Percentiles rank a stretch among this genome's conserved stretches.
phyloP scores from a whole-genome alignment of 1,139 yeast species.

The Scheffersomyces insectosa region DNA sequence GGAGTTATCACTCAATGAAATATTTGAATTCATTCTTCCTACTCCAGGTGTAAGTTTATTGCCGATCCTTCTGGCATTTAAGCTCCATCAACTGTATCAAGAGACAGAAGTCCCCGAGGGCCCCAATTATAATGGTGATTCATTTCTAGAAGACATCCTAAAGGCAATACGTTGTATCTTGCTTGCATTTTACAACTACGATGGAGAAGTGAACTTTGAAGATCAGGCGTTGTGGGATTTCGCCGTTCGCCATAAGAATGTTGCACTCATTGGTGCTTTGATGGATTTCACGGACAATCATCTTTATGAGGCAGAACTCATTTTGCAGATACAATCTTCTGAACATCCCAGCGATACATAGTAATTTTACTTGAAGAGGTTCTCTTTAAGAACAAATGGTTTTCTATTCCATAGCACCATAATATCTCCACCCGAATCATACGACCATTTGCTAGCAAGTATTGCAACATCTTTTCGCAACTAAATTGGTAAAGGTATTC shows the following conservation, averaged over 20 bases:
- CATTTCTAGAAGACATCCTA: constrained; percentile 9
- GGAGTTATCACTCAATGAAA: constrained; percentile 5
- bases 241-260: constrained; percentile 17
- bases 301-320: no score
- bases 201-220: constrained; percentile 6
- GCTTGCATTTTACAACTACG: constrained; percentile 9
- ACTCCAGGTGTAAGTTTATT: neutral
- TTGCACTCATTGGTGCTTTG: constrained; percentile 17
- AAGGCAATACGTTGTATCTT: constrained; percentile 11
- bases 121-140: constrained; percentile 4
- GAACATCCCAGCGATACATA: no score
- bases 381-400: no score
- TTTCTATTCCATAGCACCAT: no score
- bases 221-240: constrained; percentile 19
- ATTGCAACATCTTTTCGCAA: no score
- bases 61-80: no score
- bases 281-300: constrained; percentile 19
- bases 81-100: constrained; percentile 1
- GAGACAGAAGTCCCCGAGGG: constrained; percentile 4
- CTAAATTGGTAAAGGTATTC: no score
- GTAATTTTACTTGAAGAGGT: no score
- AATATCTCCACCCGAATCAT: no score
- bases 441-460: no score
- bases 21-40: constrained; percentile 2
- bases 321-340: no score